Base-by-base conservation (phyloP, 768 basidiomycete species). In the Cystoderma amianthinum region DNA sequence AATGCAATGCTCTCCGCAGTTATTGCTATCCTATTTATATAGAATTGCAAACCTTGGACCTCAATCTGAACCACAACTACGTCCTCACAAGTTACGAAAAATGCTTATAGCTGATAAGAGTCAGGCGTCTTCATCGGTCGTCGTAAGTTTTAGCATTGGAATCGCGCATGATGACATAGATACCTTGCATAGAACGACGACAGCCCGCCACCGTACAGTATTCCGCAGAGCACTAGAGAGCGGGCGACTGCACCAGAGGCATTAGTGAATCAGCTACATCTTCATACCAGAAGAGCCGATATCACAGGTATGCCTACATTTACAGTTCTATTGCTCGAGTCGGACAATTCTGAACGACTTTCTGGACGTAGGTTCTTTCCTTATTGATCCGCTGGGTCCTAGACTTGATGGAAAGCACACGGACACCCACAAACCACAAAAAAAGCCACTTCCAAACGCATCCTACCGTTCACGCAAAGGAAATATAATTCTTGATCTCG, bases 401-500 rank as follows among this genome's bases (percentile, higher is more conserved):
- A 53, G 58, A 18, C 48, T 58, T 13, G 56, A 60, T 12, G 38
- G 44, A 23, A 34, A 47, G 25, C 20, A 38, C 15, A 38, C 39
- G 21, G 46, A 45, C 16, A 44, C 43, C n/a, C 55, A 50, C 42
- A 63, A 56, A 36, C 44, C 52, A 30, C 45, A 49, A 41, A 60
- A 57, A 32, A 55, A 58, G 10, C 47, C 52, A 17, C 34, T 36
- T 16, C 59, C 63, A 5, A 59, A 68, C 46, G 67, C 65, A 9
- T 69, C 65, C 32, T 69, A 72, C 49, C 65, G 57, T 13, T 63
- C 71, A 38, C 65, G 64, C 25, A 59, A 63, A 30, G 71, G 65
- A 5, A 45, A 54, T 17, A 67, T 72, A 37, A 54, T 54, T 4
- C 38, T 75, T 23, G 56, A 64, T 24, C 48, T 68, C 10, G 67